Conservation (phyloP, 1,284 basidiomycete species). For the Kalmanozyma brasiliensis region DNA sequence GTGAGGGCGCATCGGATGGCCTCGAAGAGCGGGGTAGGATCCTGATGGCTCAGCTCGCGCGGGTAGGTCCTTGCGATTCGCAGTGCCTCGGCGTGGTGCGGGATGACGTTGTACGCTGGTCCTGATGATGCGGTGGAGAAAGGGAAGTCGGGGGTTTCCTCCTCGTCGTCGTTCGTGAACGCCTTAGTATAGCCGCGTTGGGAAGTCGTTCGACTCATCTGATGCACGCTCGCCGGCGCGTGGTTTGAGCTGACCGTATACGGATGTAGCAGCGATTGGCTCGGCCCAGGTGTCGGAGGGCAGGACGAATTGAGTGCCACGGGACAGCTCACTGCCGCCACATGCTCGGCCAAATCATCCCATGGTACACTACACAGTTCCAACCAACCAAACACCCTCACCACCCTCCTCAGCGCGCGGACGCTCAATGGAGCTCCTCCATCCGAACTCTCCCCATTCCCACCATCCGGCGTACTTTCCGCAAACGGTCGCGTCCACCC, state of each 20-base stretch:
- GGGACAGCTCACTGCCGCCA: conserved; percentile 33
- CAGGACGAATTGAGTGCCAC: conserved; percentile 22
- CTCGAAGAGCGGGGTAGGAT: conserved; percentile 42
- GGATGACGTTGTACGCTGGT: conserved; percentile 15
- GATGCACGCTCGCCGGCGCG: too few species aligned
- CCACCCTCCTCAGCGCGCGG: conserved; percentile 12
- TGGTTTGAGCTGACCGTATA: conserved; percentile 36
- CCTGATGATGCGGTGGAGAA: conserved; percentile 39
- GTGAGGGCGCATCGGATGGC: conserved; percentile 22
- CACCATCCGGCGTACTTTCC: not conserved
- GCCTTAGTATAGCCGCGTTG: too few species aligned
- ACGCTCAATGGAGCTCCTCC: conserved; percentile 8
- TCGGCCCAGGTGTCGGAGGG: conserved; percentile 32
- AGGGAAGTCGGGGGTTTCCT: conserved; percentile 20
- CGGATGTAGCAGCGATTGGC: conserved; percentile 24
- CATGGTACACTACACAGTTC: conserved; percentile 30
- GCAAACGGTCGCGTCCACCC: conserved; percentile 21
- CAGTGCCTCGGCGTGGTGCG: not conserved
- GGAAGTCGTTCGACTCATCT: too few species aligned
- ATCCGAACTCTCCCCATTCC: not conserved
- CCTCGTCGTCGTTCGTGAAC: not conserved
- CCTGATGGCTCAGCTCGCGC: conserved; percentile 22
- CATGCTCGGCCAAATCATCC: conserved; percentile 42
- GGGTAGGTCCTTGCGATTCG: conserved; percentile 19
- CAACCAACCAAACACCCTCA: conserved; percentile 26